Conservation (phyloP, 331 rosid genomes). For the Erythrophleum ivorense region DNA sequence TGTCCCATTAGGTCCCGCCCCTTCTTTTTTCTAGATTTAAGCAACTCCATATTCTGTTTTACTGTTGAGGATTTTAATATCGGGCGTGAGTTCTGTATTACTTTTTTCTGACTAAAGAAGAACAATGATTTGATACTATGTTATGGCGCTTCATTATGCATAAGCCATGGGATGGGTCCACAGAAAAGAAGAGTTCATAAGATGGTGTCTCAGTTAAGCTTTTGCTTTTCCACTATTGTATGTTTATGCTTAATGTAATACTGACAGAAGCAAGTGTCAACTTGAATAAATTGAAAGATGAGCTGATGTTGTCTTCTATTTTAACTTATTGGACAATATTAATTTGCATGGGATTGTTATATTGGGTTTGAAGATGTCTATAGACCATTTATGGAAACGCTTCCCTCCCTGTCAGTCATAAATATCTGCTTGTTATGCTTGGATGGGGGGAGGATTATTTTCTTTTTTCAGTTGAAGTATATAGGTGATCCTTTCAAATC, state of each 20-base stretch:
- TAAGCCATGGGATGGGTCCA: background rate
- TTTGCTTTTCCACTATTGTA: background rate
- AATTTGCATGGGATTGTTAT: background rate
- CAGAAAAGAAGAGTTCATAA: background rate
- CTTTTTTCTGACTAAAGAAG: background rate
- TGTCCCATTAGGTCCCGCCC: background rate
- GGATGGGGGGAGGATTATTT: background rate
- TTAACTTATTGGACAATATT: constrained; percentile 13
- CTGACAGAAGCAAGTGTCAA: background rate
- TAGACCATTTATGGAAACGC: background rate
- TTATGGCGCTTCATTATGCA: background rate
- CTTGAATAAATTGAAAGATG: constrained; percentile 9
- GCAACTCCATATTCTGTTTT: background rate
- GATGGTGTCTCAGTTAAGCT: background rate
- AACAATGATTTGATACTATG: background rate
- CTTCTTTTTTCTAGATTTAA: background rate
- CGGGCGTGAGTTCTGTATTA: background rate
- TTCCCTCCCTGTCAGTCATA: background rate
- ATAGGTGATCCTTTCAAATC: background rate
- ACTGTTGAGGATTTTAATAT: background rate
- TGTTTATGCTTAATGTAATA: constrained; percentile 5
- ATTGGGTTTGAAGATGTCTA: background rate
- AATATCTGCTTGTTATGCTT: background rate
- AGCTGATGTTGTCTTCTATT: constrained; percentile 10
- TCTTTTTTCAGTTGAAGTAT: background rate